phyloP scores from a whole-genome alignment of 1,284 basidiomycete species.

The Fomitopsis pinicola region DNA sequence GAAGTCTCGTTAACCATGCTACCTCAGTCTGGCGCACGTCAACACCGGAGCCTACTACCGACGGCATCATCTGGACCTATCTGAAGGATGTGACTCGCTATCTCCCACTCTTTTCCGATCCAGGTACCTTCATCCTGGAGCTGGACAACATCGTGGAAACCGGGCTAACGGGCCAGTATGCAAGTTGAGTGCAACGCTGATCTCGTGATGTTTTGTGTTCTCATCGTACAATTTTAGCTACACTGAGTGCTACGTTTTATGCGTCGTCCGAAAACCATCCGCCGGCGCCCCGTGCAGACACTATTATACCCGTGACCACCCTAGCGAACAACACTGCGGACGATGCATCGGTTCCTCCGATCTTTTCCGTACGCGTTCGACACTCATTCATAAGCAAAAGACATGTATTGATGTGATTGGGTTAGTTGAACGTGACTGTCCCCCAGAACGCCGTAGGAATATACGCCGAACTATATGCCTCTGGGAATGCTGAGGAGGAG shows the following conservation, averaged over 20 bases:
- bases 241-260: conserved; percentile 67
- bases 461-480: conserved; percentile 70
- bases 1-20: not conserved
- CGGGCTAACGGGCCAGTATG: conserved; percentile 62
- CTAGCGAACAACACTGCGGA: conserved; percentile 58
- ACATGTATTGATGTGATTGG: not conserved
- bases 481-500: conserved; percentile 71
- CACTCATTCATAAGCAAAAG: not conserved
- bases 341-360: conserved; percentile 68
- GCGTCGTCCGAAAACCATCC: conserved; percentile 51
- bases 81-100: conserved; percentile 74
- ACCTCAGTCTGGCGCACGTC: conserved; percentile 69
- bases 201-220: not conserved
- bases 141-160: conserved; percentile 63
- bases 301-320: conserved; percentile 68
- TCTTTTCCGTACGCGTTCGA: conserved; percentile 51
- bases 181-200: conserved; percentile 39
- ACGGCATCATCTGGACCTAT: conserved; percentile 78
- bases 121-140: conserved; percentile 67
- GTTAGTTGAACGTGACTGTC: conserved; percentile 61
- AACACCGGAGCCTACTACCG: conserved; percentile 67
- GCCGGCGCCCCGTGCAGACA: conserved; percentile 53
- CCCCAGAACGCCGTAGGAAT: conserved; percentile 65
- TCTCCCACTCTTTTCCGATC: conserved; percentile 60
- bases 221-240: conserved; percentile 37